Percentiles rank a stretch among this genome's conserved stretches.
Evolutionary conservation across 441 rosid genomes (phyloP).

Genomic region (Mallotus japonicus): DNA sequence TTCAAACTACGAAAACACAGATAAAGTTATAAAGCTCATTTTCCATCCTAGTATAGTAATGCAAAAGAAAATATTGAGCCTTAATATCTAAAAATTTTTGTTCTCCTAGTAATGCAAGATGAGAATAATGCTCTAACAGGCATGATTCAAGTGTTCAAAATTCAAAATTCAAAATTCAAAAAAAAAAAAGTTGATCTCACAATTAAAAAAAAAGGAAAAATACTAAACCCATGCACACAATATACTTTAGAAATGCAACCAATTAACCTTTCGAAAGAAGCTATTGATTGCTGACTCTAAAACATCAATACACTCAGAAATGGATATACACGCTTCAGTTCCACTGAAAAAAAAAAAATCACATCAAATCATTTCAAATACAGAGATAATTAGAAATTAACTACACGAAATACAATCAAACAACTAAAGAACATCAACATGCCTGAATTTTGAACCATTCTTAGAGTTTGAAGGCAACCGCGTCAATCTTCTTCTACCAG

Average conservation of each 20-base stretch:
- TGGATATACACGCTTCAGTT: conserved; percentile 57
- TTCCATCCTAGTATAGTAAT: not conserved
- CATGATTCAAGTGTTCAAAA: too few species aligned
- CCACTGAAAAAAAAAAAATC: conserved; percentile 43
- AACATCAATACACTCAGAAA: conserved; percentile 47
- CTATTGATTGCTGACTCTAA: conserved; percentile 23
- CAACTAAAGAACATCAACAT: conserved; percentile 21
- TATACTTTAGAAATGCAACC: too few species aligned
- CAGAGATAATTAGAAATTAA: conserved; percentile 2
- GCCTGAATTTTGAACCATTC: conserved; percentile 75
- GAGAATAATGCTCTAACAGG: too few species aligned
- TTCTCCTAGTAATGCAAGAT: too few species aligned
- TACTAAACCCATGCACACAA: too few species aligned
- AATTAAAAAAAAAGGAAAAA: too few species aligned
- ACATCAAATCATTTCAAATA: too few species aligned
- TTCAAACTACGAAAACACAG: not conserved
- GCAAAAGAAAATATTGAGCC: not conserved
- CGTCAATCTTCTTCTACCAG: conserved; percentile 39
- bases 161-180: too few species aligned
- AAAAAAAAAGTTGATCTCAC: too few species aligned
- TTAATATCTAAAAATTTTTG: too few species aligned
- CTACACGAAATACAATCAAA: not conserved
- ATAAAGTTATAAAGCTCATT: not conserved
- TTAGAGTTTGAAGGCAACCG: conserved; percentile 67
- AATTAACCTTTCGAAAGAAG: not conserved